Conservation (phyloP, 352 stramenopile species). For the Elongisporangium prolatum region DNA sequence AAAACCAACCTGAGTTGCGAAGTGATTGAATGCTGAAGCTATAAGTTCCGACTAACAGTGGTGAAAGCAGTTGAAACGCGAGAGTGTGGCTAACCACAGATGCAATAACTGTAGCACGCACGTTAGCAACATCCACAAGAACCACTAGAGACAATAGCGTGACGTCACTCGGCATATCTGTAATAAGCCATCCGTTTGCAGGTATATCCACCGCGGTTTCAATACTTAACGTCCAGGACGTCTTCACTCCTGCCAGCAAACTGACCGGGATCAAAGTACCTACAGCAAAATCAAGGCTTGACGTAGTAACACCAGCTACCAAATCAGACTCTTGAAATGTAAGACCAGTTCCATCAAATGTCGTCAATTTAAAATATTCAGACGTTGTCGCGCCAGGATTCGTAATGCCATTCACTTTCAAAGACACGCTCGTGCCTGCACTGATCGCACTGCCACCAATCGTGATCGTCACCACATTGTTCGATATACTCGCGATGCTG, state of each 20-base stretch:
- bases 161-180: constrained; percentile 17
- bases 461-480: constrained; percentile 20
- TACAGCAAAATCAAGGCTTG: constrained; percentile 11
- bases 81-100: constrained; percentile 7
- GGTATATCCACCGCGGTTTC: constrained; percentile 14
- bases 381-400: constrained; percentile 44
- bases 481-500: constrained; percentile 10
- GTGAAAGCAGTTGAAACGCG: constrained; percentile 7
- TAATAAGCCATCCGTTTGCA: constrained; percentile 15
- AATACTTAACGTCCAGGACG: constrained; percentile 12
- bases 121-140: constrained; percentile 9
- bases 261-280: constrained; percentile 2
- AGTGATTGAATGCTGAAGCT: constrained; percentile 18
- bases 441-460: constrained; percentile 18
- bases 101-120: background rate
- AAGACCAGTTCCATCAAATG: constrained; percentile 20
- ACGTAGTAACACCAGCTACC: constrained; percentile 22
- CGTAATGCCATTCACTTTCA: constrained; percentile 40
- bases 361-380: constrained; percentile 29
- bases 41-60: constrained; percentile 11
- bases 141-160: constrained; percentile 1
- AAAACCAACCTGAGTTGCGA: constrained; percentile 28
- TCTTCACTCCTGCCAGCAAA: constrained; percentile 17
- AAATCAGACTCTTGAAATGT: constrained; percentile 18
- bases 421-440: constrained; percentile 22